Percentiles rank a stretch among this genome's conserved stretches.
phyloP scores from a whole-genome alignment of 768 basidiomycete species.

The Kwoniella mangroviensis region DNA sequence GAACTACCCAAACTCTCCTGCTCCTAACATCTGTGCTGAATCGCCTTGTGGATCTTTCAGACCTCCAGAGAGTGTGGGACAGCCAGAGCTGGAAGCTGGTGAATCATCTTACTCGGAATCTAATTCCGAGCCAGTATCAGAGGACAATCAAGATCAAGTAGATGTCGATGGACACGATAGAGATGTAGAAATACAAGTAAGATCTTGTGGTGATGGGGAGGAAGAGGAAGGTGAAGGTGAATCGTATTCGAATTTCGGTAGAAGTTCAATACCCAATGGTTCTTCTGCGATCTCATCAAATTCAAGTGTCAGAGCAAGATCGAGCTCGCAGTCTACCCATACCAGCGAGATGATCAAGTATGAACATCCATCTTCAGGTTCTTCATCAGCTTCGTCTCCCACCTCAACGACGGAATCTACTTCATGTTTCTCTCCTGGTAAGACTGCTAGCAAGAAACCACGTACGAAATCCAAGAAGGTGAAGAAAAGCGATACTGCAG shows the following conservation, averaged over 20 bases:
- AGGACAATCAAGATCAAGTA: not conserved
- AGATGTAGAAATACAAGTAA: not conserved
- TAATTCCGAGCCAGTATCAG: slow-evolving; percentile 1
- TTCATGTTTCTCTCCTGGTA: not conserved
- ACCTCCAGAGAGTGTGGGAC: not conserved
- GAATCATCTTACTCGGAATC: slow-evolving; percentile 11
- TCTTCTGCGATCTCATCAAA: not conserved
- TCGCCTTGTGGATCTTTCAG: not conserved
- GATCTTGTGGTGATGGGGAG: not conserved
- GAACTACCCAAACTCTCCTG: not conserved
- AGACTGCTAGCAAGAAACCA: not conserved
- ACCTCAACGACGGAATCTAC: not conserved
- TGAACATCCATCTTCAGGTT: not conserved
- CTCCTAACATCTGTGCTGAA: not conserved
- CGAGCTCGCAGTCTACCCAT: not conserved
- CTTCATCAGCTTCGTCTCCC: not conserved
- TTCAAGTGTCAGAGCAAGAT: not conserved
- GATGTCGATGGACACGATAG: not conserved
- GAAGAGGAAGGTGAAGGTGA: not conserved
- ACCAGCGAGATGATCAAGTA: slow-evolving; percentile 2
- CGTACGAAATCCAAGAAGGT: not conserved
- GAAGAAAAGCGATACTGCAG: not conserved
- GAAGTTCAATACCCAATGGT: not conserved
- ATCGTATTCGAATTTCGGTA: not conserved
- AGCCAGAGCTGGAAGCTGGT: slow-evolving; percentile 4